phyloP scores from a whole-genome alignment of 805 yeast species.

The Sugiyamaella valdiviana region DNA sequence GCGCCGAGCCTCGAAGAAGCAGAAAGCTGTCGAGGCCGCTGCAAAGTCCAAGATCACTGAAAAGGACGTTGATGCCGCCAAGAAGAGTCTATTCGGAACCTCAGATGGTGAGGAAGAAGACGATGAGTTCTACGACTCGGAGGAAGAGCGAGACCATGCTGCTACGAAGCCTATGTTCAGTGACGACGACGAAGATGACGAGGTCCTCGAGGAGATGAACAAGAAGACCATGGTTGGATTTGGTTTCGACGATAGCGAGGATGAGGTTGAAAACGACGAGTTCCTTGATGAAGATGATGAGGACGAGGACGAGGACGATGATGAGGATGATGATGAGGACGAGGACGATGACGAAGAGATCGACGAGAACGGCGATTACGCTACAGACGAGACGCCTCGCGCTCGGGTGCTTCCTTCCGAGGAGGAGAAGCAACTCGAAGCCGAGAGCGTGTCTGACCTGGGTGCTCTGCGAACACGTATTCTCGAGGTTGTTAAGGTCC shows the following conservation, averaged over 20 bases:
- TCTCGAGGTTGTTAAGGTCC: constrained; percentile 88
- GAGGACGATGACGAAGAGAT: constrained; percentile 17
- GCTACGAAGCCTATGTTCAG: constrained; percentile 67
- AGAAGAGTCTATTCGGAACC: constrained; percentile 59
- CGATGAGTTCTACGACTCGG: constrained; percentile 54
- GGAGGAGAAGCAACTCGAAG: constrained; percentile 49
- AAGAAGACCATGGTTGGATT: constrained; percentile 19
- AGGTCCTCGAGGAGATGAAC: constrained; percentile 34
- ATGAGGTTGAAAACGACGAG: constrained; percentile 22
- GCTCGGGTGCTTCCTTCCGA: constrained; percentile 65
- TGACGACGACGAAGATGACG: constrained; percentile 63
- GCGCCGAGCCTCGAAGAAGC: constrained; percentile 20
- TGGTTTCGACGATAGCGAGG: constrained; percentile 17
- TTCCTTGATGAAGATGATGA: constrained; percentile 14
- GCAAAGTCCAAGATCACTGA: constrained; percentile 33
- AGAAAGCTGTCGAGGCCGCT: constrained; percentile 16
- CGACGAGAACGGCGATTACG: constrained; percentile 17
- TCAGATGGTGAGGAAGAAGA: constrained; percentile 26
- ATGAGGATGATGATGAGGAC: constrained; percentile 42
- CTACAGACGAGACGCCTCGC: constrained; percentile 19
- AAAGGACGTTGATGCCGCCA: constrained; percentile 62
- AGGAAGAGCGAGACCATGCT: constrained; percentile 44
- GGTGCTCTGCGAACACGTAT: constrained; percentile 85
- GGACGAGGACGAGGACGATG: constrained; percentile 49
- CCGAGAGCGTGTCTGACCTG: constrained; percentile 57